These are phyloP conservation scores for Pistacia atlantica DNA, from an alignment of 345 rosid species.

Conservation along the genomic window DNA sequence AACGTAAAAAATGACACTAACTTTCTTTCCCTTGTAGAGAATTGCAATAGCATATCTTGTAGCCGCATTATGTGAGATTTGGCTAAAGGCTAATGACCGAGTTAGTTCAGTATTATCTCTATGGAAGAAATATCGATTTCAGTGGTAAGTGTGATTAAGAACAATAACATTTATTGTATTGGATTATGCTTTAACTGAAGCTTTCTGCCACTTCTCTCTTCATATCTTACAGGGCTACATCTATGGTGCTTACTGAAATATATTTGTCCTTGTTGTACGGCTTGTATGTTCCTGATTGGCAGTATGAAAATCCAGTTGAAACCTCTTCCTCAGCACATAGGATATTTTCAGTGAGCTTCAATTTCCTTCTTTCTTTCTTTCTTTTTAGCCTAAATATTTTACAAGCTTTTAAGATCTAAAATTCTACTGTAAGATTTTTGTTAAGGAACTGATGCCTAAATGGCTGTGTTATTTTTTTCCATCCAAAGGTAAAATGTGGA, in stretches of 20 bases:
- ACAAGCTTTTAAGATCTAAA: background rate
- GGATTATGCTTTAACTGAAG: background rate
- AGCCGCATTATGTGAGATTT: slow-evolving; percentile 80
- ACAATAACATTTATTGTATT: background rate
- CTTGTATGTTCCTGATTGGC: slow-evolving; percentile 77
- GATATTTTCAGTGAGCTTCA: slow-evolving; percentile 48
- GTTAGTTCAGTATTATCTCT: slow-evolving; percentile 45
- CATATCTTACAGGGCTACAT: slow-evolving; percentile 55
- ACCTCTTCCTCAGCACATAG: slow-evolving; percentile 42
- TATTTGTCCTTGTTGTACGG: slow-evolving; percentile 68
- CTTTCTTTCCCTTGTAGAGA: slow-evolving; percentile 47
- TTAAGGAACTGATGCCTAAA: background rate
- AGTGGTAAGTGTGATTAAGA: slow-evolving; percentile 49
- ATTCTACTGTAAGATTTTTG: background rate
- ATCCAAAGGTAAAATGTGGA: slow-evolving; percentile 73
- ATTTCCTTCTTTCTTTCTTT: background rate
- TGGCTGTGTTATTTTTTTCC: slow-evolving; percentile 7
- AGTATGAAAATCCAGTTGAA: slow-evolving; percentile 55
- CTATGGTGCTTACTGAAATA: slow-evolving; percentile 40
- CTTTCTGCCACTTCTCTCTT: background rate
- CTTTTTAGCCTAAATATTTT: background rate
- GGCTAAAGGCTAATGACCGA: slow-evolving; percentile 61
- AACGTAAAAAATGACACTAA: slow-evolving; percentile 9
- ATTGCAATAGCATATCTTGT: slow-evolving; percentile 74
- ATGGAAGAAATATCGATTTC: slow-evolving; percentile 54